These are phyloP conservation scores for Fusarium sp. DNA, from an alignment of 2,329 filamentous ascomycete species.

Conservation along the genomic window DNA sequence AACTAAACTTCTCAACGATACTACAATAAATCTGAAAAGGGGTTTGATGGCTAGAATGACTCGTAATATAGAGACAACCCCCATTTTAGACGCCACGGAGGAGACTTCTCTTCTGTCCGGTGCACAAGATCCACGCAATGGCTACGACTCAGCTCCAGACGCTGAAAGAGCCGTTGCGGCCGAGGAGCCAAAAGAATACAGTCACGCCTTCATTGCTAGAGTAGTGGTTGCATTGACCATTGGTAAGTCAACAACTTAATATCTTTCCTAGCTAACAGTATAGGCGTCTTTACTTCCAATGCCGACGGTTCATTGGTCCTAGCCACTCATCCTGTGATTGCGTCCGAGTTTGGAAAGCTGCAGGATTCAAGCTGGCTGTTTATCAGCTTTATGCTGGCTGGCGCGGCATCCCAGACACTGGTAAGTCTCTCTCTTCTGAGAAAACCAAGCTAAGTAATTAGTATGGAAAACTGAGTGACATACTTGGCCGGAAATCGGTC, in stretches of 20 bases:
- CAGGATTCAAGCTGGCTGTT: conserved; percentile 61
- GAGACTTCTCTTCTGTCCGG: not conserved
- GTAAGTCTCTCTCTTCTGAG: conserved; percentile 49
- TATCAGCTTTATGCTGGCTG: conserved; percentile 48
- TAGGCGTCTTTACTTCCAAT: conserved; percentile 70
- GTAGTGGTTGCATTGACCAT: conserved; percentile 33
- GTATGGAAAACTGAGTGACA: conserved; percentile 48
- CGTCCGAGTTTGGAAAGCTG: conserved; percentile 68
- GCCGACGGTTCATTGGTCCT: conserved; percentile 73
- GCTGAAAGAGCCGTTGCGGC: conserved; percentile 9
- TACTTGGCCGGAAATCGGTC: conserved; percentile 44
- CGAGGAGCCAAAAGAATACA: conserved; percentile 20
- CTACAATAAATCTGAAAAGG: no score
- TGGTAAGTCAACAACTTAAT: conserved; percentile 10
- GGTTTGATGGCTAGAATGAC: not conserved
- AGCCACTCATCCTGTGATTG: conserved; percentile 71
- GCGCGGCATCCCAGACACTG: conserved; percentile 51
- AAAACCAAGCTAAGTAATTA: conserved; percentile 14
- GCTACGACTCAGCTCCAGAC: conserved; percentile 16
- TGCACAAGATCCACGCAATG: not conserved
- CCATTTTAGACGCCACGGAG: conserved; percentile 3
- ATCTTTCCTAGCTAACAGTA: not conserved
- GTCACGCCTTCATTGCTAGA: conserved; percentile 30
- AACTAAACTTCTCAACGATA: no score
- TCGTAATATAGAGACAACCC: conserved; percentile 18